Conservation (phyloP, 1,284 basidiomycete genomes). For the Puccinia novopanici region DNA sequence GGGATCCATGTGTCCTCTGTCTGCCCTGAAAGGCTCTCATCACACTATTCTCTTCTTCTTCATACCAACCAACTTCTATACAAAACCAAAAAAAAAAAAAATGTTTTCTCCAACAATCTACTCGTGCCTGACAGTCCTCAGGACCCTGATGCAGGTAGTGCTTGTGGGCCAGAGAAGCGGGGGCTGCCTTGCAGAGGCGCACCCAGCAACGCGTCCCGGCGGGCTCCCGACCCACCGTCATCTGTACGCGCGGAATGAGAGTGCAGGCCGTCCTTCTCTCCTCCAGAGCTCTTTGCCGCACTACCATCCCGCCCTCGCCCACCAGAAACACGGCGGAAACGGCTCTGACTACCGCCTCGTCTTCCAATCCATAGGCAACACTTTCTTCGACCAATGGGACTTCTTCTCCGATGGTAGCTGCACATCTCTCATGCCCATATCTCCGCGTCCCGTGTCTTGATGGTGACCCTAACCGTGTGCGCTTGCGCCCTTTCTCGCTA, state of each 20-base stretch:
- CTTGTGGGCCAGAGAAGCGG: no score
- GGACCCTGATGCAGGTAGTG: no score
- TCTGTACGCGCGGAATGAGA: background rate
- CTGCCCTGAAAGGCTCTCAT: no score
- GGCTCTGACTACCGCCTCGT: background rate
- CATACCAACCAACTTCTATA: no score
- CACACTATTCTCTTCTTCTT: no score
- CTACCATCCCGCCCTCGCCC: slow-evolving; percentile 1
- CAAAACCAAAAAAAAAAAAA: no score
- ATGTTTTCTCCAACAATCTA: no score
- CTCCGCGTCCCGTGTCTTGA: background rate
- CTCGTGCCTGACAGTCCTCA: no score
- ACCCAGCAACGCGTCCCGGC: no score
- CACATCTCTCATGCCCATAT: background rate
- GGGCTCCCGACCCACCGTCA: background rate
- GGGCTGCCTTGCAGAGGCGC: no score
- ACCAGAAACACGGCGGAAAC: background rate
- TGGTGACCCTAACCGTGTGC: no score
- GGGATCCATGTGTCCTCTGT: no score
- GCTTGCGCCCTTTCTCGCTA: background rate
- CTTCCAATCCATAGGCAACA: slow-evolving; percentile 26
- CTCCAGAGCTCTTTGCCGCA: slow-evolving; percentile 6
- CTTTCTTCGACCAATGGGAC: slow-evolving; percentile 46
- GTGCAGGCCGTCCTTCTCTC: background rate
- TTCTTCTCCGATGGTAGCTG: slow-evolving; percentile 39